Evolutionary conservation across 2,329 filamentous ascomycete genomes (phyloP).

Genomic region (Dactylellina parvicollis): DNA sequence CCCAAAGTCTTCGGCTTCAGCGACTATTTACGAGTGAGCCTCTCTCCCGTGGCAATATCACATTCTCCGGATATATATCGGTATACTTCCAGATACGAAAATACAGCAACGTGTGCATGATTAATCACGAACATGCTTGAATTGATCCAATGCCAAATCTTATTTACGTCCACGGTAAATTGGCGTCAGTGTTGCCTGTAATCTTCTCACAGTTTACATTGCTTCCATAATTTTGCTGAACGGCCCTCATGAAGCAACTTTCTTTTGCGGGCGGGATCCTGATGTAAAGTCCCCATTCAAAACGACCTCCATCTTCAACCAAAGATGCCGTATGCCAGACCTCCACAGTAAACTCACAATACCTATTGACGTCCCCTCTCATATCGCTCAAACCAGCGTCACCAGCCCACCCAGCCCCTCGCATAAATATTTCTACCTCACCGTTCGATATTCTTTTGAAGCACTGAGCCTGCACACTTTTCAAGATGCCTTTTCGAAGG

Average conservation of each 20-base stretch:
- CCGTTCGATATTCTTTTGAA: background rate
- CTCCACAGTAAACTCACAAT: conserved; percentile 3
- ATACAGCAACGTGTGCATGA: too few relatives aligned
- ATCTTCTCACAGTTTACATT: background rate
- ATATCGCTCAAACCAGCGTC: conserved; percentile 5
- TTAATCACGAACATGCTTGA: too few relatives aligned
- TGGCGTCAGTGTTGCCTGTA: background rate
- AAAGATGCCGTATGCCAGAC: background rate
- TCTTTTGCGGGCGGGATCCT: background rate
- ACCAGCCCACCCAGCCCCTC: conserved; percentile 26
- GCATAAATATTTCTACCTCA: conserved; percentile 1
- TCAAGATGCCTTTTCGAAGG: conserved; percentile 3
- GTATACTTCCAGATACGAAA: too few relatives aligned
- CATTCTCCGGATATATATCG: too few relatives aligned
- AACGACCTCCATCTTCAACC: background rate
- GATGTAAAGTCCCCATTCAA: conserved; percentile 18
- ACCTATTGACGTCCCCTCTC: background rate
- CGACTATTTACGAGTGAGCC: too few relatives aligned
- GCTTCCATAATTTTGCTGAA: conserved; percentile 14
- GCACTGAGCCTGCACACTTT: background rate
- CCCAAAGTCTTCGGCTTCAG: too few relatives aligned
- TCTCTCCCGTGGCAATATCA: too few relatives aligned
- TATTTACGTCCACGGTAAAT: background rate
- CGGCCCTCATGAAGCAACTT: conserved; percentile 11
- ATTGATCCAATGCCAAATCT: too few relatives aligned